These are phyloP conservation scores for Corchorus capsularis DNA, from an alignment of 345 rosid genomes.

Conservation along the genomic window DNA sequence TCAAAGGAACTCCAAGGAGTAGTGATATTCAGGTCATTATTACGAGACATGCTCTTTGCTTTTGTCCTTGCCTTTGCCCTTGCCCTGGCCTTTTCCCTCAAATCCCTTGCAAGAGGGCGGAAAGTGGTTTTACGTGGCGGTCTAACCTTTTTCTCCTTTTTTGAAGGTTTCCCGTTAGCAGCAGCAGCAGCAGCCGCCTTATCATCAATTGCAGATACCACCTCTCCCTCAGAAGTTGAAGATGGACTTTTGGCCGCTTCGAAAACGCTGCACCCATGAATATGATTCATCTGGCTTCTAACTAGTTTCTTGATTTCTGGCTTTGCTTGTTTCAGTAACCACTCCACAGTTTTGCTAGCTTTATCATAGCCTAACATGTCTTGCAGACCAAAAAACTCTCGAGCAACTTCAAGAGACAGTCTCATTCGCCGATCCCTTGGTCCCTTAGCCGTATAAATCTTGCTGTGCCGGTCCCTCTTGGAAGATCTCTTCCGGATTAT, in stretches of 20 bases:
- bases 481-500: conserved; percentile 39
- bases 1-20: conserved; percentile 24
- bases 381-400: conserved; percentile 72
- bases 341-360: conserved; percentile 82
- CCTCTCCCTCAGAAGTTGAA: conserved; percentile 52
- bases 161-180: conserved; percentile 30
- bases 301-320: conserved; percentile 57
- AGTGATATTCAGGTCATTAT: conserved; percentile 24
- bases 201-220: conserved; percentile 33
- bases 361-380: conserved; percentile 80
- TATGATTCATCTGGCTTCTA: conserved; percentile 8
- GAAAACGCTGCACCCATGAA: neutral
- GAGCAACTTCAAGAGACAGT: conserved; percentile 74
- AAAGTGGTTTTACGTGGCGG: conserved; percentile 31
- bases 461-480: conserved; percentile 83
- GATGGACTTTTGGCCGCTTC: conserved; percentile 32
- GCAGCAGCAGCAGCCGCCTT: conserved; percentile 6
- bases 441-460: conserved; percentile 79
- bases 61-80: conserved; percentile 72
- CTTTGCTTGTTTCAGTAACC: conserved; percentile 69
- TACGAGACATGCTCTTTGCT: conserved; percentile 37
- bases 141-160: conserved; percentile 34
- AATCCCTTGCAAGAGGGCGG: conserved; percentile 44
- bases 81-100: conserved; percentile 63
- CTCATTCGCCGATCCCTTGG: conserved; percentile 86